Percentiles rank a stretch among this genome's conserved stretches.
phyloP scores from a whole-genome alignment of 192 early-diverging fungal species.

The Gonapodya prolifera region DNA sequence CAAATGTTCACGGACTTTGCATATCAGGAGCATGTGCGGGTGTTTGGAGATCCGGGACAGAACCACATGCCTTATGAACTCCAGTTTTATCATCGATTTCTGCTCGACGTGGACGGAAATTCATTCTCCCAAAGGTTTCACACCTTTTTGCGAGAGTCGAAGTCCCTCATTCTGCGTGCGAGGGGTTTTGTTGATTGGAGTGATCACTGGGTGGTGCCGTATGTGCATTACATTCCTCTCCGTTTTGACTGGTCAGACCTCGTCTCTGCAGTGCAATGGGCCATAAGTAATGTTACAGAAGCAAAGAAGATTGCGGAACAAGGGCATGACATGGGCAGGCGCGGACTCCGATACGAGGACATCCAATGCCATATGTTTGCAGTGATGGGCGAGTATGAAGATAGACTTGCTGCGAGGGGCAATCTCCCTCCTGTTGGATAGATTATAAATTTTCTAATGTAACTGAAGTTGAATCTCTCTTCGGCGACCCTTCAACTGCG shows the following conservation, averaged over 20 bases:
- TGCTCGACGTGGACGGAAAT: conserved; percentile 4
- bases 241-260: conserved; percentile 11
- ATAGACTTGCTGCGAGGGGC: neutral
- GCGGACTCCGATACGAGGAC: neutral
- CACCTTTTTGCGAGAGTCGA: neutral
- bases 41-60: neutral
- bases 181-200: conserved; percentile 5
- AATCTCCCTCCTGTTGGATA: neutral
- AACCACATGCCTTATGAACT: neutral
- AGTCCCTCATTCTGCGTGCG: neutral
- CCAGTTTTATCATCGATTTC: neutral
- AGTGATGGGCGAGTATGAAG: neutral
- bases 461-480: too few relatives aligned
- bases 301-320: neutral
- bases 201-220: conserved; percentile 8
- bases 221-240: conserved; percentile 13
- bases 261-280: neutral
- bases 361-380: neutral
- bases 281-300: neutral
- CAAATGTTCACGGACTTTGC: neutral
- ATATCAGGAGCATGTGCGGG: neutral
- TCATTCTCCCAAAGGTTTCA: neutral
- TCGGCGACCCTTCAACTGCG: too few relatives aligned
- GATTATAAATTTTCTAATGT: too few relatives aligned
- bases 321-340: neutral